These are phyloP conservation scores for Brassica nigra DNA, from an alignment of 345 rosid species.

Conservation along the genomic window DNA sequence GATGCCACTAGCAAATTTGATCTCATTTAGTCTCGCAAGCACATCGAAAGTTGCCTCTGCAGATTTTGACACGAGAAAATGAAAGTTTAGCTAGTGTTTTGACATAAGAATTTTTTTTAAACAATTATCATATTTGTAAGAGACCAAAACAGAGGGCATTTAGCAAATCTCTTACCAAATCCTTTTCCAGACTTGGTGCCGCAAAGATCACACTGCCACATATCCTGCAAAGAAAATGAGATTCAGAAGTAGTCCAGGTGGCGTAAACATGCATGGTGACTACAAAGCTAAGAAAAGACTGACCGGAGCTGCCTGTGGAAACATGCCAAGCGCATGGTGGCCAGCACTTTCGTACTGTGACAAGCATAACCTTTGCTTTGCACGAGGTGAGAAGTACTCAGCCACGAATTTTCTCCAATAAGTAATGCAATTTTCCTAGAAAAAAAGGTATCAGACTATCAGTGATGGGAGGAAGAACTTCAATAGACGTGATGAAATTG, in stretches of 20 bases:
- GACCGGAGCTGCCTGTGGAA: constrained; percentile 93
- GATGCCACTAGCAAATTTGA: constrained; percentile 96
- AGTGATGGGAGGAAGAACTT: not conserved
- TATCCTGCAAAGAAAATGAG: constrained; percentile 32
- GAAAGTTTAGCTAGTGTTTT: constrained; percentile 29
- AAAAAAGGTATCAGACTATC: constrained; percentile 20
- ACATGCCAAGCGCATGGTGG: constrained; percentile 90
- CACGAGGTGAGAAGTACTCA: constrained; percentile 91
- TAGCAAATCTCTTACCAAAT: constrained; percentile 49
- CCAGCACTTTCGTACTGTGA: constrained; percentile 83
- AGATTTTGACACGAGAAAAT: not conserved
- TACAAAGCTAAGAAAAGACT: too few relatives aligned
- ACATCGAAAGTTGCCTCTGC: constrained; percentile 96
- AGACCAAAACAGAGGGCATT: too few relatives aligned
- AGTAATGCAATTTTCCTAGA: constrained; percentile 86
- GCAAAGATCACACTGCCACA: constrained; percentile 47
- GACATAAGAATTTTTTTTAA: not conserved
- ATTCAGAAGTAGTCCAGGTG: not conserved
- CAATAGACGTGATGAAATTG: not conserved
- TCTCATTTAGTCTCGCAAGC: constrained; percentile 88
- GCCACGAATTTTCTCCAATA: constrained; percentile 97
- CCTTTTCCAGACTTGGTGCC: constrained; percentile 45
- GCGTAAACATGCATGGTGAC: not conserved
- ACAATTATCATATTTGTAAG: too few relatives aligned
- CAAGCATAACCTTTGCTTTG: constrained; percentile 94